A percentile compares a stretch with the other conserved stretches of the same genome.
Conservation (phyloP, 495 filamentous ascomycete genomes). For the Tetracladium setigerum region DNA sequence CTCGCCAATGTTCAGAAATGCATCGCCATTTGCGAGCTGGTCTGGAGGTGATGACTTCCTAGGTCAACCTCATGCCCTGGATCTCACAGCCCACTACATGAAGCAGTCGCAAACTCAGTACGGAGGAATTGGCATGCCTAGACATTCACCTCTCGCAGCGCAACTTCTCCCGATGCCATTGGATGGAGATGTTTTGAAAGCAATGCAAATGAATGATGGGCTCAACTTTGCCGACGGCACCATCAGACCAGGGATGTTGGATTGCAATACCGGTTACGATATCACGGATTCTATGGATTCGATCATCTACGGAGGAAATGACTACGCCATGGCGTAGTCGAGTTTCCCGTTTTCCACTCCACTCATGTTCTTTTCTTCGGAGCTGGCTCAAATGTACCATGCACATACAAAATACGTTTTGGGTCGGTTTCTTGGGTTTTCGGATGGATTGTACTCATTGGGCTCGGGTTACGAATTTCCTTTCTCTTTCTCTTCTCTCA, state of each 20-base stretch:
- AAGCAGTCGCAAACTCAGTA: constrained; percentile 1
- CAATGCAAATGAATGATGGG: constrained; percentile 12
- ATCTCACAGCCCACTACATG: constrained; percentile 15
- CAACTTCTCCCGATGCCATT: neutral
- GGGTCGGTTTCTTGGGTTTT: too few relatives aligned
- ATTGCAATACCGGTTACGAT: constrained; percentile 10
- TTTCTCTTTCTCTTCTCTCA: too few relatives aligned
- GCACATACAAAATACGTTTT: too few relatives aligned
- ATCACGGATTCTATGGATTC: constrained; percentile 14
- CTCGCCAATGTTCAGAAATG: constrained; percentile 18
- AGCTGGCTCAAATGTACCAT: too few relatives aligned
- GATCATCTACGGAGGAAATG: constrained; percentile 9
- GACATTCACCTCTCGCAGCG: neutral
- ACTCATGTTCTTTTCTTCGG: too few relatives aligned
- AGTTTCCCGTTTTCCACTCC: too few relatives aligned
- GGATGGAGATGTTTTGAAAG: constrained; percentile 5
- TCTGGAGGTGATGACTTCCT: constrained; percentile 19
- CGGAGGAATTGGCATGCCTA: neutral
- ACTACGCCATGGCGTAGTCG: neutral
- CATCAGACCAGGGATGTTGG: constrained; percentile 18
- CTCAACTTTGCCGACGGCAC: constrained; percentile 15
- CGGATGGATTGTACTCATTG: too few relatives aligned
- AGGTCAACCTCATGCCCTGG: constrained; percentile 8
- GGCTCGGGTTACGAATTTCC: too few relatives aligned
- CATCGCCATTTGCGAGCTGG: constrained; percentile 15